phyloP scores from a whole-genome alignment of 1,284 basidiomycete species.

The Pyrrhoderma noxium region DNA sequence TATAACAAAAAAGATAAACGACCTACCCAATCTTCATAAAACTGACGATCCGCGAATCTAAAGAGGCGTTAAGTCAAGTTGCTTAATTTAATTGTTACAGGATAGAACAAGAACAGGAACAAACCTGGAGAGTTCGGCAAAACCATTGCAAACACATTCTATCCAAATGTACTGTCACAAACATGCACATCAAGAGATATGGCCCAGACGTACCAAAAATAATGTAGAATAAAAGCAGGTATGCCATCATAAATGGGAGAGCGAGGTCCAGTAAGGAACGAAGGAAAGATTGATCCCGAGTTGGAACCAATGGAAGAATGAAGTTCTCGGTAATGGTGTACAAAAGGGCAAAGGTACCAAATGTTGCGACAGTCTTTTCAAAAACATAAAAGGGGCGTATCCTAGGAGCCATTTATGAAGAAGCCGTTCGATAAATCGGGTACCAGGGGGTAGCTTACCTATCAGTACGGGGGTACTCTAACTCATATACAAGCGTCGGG shows the following conservation, averaged over 20 bases:
- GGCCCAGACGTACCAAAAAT: conserved; percentile 55
- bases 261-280: conserved; percentile 80
- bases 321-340: conserved; percentile 91
- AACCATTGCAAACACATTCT: conserved; percentile 95
- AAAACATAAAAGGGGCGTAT: conserved; percentile 89
- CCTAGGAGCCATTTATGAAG: conserved; percentile 31
- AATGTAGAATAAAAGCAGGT: conserved; percentile 76
- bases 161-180: conserved; percentile 12
- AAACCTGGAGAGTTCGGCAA: conserved; percentile 86
- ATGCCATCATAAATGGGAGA: conserved; percentile 87
- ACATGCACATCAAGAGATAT: not conserved
- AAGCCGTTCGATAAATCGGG: not conserved
- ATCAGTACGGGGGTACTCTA: conserved; percentile 91
- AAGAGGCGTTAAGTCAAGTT: conserved; percentile 8
- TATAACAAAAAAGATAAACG: not conserved
- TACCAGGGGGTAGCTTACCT: conserved; percentile 39
- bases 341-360: conserved; percentile 91
- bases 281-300: conserved; percentile 61
- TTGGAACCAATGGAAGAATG: conserved; percentile 78
- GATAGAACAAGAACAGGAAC: conserved; percentile 26
- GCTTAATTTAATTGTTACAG: too few species aligned
- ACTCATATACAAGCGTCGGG: conserved; percentile 92
- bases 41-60: conserved; percentile 92
- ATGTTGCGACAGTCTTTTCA: conserved; percentile 92
- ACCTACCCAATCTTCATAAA: conserved; percentile 90